phyloP scores from a whole-genome alignment of 345 rosid genomes.

The Corchorus capsularis region DNA sequence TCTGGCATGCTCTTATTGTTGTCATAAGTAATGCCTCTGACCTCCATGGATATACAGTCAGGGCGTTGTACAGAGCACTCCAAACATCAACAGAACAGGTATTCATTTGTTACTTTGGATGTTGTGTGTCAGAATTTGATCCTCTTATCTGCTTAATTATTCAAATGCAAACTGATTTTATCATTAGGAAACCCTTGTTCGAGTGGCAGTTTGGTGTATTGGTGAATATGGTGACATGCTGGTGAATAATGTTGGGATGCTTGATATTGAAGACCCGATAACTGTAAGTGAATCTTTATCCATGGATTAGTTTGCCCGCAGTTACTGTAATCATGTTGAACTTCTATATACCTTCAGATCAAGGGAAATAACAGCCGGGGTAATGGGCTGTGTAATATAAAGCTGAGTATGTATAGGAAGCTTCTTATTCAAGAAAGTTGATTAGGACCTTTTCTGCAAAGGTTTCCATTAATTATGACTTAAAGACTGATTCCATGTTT shows the following conservation, averaged over 20 bases:
- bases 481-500: slow-evolving; percentile 3
- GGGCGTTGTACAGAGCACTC: slow-evolving; percentile 82
- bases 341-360: background rate
- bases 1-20: slow-evolving; percentile 94
- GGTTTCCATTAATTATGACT: slow-evolving; percentile 2
- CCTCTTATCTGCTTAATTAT: slow-evolving; percentile 30
- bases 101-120: slow-evolving; percentile 20
- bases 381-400: slow-evolving; percentile 13
- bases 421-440: slow-evolving; percentile 1
- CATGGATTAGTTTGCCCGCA: slow-evolving; percentile 19
- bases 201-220: slow-evolving; percentile 97
- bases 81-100: slow-evolving; percentile 88
- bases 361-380: slow-evolving; percentile 5
- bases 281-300: slow-evolving; percentile 59
- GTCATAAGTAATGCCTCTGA: slow-evolving; percentile 94
- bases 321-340: slow-evolving; percentile 12
- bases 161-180: slow-evolving; percentile 29
- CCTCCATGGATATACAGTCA: slow-evolving; percentile 92
- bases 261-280: slow-evolving; percentile 81
- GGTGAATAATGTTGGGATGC: slow-evolving; percentile 88
- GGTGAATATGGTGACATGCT: slow-evolving; percentile 98
- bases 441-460: background rate
- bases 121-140: slow-evolving; percentile 20
- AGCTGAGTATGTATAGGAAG: slow-evolving; percentile 3
- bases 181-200: slow-evolving; percentile 86